Conservation (phyloP, 2,329 filamentous ascomycete species). For the Trichoderma hamatum region DNA sequence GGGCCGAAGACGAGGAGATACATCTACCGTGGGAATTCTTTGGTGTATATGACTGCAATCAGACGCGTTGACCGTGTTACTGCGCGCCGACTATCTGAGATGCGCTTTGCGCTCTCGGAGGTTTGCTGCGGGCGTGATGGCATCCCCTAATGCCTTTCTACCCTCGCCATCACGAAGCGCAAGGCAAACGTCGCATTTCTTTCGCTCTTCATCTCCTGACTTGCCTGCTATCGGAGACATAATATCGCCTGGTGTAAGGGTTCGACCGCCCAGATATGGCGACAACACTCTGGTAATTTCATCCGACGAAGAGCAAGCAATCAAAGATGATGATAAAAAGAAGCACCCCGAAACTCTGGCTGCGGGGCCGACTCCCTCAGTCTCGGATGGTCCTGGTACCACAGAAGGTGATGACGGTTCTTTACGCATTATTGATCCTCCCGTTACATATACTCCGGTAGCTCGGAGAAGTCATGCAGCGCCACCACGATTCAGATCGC, state of each 20-base stretch:
- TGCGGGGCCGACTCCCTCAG: neutral
- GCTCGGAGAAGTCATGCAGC: constrained; percentile 27
- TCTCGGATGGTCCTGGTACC: neutral
- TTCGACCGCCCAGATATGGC: constrained; percentile 41
- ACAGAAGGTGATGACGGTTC: constrained; percentile 26
- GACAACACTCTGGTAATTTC: constrained; percentile 45
- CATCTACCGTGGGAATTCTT: too few species aligned
- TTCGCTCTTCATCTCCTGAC: constrained; percentile 56
- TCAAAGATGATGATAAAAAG: neutral
- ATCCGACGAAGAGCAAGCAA: constrained; percentile 34
- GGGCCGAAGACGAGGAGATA: neutral
- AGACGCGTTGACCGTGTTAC: constrained; percentile 35
- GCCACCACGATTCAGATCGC: constrained; percentile 9
- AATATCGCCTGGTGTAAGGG: constrained; percentile 39
- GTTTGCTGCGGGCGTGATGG: constrained; percentile 37
- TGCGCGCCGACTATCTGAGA: constrained; percentile 39
- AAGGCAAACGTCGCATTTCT: constrained; percentile 39
- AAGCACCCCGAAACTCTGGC: neutral
- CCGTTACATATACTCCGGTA: constrained; percentile 29
- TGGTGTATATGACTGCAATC: neutral
- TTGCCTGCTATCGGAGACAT: constrained; percentile 57
- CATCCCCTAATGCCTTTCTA: constrained; percentile 39
- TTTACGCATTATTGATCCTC: constrained; percentile 32
- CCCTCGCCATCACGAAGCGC: constrained; percentile 39
- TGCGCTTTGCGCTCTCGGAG: constrained; percentile 53